These are phyloP conservation scores for Globisporangium apiculatum DNA, from an alignment of 352 stramenopile genomes.

Conservation along the genomic window DNA sequence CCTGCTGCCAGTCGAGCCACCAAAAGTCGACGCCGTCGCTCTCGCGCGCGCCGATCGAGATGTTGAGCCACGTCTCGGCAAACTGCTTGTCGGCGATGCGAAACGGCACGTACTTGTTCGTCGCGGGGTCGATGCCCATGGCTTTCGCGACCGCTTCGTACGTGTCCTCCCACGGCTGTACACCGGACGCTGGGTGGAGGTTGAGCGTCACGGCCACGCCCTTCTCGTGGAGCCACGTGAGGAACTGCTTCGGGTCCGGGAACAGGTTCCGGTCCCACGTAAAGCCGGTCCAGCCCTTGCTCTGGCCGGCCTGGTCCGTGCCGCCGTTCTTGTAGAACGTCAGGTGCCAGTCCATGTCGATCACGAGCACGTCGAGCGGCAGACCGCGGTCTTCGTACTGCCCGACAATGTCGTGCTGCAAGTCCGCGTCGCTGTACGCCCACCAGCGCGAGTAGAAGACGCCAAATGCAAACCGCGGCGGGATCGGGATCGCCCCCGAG, in stretches of 20 bases:
- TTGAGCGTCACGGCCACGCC: constrained; percentile 33
- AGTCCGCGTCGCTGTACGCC: constrained; percentile 30
- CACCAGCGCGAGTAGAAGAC: constrained; percentile 49
- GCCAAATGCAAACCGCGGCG: constrained; percentile 26
- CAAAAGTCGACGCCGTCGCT: constrained; percentile 38
- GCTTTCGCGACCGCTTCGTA: constrained; percentile 21
- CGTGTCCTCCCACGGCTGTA: constrained; percentile 32
- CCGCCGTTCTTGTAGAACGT: constrained; percentile 33
- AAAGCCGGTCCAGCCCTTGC: constrained; percentile 37
- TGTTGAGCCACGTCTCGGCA: constrained; percentile 19
- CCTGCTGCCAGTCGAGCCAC: constrained; percentile 65
- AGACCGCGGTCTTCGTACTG: constrained; percentile 24
- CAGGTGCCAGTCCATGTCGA: constrained; percentile 63
- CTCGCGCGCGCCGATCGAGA: constrained; percentile 19
- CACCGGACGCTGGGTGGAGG: constrained; percentile 40
- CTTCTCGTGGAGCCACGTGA: constrained; percentile 22
- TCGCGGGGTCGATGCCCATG: constrained; percentile 26
- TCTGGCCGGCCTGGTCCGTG: constrained; percentile 20
- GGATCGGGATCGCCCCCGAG: constrained; percentile 26
- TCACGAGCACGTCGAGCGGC: constrained; percentile 43
- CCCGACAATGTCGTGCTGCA: constrained; percentile 23
- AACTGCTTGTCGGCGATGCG: constrained; percentile 28
- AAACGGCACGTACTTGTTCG: constrained; percentile 27
- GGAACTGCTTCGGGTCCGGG: constrained; percentile 25
- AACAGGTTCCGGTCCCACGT: constrained; percentile 46